Conservation (phyloP, 495 filamentous ascomycete species). For the Aspergillus cavernicola region DNA sequence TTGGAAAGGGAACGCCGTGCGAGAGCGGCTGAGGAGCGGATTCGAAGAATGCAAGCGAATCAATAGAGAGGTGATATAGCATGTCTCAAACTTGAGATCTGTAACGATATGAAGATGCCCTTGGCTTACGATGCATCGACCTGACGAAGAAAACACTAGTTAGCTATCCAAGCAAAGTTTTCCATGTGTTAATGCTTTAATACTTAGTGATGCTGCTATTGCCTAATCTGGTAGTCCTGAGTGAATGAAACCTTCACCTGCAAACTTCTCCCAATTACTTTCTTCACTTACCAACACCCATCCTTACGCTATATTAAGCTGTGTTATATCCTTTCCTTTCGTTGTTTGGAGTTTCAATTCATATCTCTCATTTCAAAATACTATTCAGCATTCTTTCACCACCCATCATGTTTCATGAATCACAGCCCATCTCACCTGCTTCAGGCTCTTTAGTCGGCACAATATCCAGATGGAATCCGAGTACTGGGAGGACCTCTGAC, state of each 20-base stretch:
- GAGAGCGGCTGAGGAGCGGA: slow-evolving; percentile 82
- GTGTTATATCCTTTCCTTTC: not conserved
- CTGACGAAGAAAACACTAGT: not conserved
- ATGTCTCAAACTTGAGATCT: not conserved
- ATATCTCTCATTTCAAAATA: not conserved
- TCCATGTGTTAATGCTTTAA: not conserved
- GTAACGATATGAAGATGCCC: not conserved
- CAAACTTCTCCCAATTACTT: too few relatives aligned
- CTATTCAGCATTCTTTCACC: not conserved
- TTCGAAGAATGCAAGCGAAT: slow-evolving; percentile 55
- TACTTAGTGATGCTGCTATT: not conserved
- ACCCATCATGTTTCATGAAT: not conserved
- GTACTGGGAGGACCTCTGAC: slow-evolving; percentile 2
- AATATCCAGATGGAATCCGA: slow-evolving; percentile 21
- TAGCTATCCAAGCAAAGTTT: too few relatives aligned
- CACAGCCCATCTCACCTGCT: not conserved
- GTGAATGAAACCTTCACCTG: not conserved
- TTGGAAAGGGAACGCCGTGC: slow-evolving; percentile 79
- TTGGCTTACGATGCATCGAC: not conserved
- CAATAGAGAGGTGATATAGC: not conserved
- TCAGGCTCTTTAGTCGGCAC: slow-evolving; percentile 21
- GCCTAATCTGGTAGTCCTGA: too few relatives aligned
- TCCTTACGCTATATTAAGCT: not conserved
- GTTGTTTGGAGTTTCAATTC: not conserved
- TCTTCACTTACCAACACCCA: not conserved